Percentiles rank a stretch among this genome's conserved stretches.
Conservation (phyloP, 1,284 basidiomycete species). For the Tylopilus sp. region DNA sequence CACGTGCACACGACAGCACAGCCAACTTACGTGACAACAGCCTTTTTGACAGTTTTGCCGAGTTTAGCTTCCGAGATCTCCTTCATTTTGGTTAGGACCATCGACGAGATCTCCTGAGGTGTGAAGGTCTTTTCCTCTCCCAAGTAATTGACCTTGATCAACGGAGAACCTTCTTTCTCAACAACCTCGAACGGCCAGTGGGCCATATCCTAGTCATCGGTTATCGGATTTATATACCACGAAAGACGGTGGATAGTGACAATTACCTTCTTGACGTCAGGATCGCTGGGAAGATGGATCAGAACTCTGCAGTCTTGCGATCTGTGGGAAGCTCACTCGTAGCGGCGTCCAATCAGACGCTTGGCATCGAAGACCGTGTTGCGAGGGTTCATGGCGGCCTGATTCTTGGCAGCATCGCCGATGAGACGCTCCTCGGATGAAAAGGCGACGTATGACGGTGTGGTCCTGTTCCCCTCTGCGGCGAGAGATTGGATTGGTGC, state of each 20-base stretch:
- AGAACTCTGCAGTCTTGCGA: slow-evolving; percentile 7
- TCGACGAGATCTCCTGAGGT: slow-evolving; percentile 97
- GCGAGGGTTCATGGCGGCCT: slow-evolving; percentile 92
- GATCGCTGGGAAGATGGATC: slow-evolving; percentile 53
- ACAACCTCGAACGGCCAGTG: slow-evolving; percentile 97
- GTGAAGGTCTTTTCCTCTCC: slow-evolving; percentile 94
- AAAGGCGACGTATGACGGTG: slow-evolving; percentile 99
- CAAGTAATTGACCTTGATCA: slow-evolving; percentile 94
- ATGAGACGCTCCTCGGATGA: slow-evolving; percentile 97
- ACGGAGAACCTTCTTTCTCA: slow-evolving; percentile 91
- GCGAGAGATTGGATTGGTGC: slow-evolving; percentile 5
- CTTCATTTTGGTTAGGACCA: slow-evolving; percentile 99
- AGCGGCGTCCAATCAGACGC: slow-evolving; percentile 96
- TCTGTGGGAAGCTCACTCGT: slow-evolving; percentile 60
- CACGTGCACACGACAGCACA: background rate
- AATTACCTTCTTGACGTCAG: slow-evolving; percentile 80
- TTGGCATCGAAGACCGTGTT: slow-evolving; percentile 98
- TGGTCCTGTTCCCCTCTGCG: slow-evolving; percentile 96
- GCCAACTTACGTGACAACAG: slow-evolving; percentile 79
- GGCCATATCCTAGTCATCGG: slow-evolving; percentile 62
- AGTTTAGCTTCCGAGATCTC: slow-evolving; percentile 99
- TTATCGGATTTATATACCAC: slow-evolving; percentile 5
- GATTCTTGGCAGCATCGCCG: slow-evolving; percentile 98
- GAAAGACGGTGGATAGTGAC: background rate
- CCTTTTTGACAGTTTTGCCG: slow-evolving; percentile 93